These are phyloP conservation scores for Aspergillus quadrilineatus DNA, from an alignment of 2,329 filamentous ascomycete species.

Conservation along the genomic window DNA sequence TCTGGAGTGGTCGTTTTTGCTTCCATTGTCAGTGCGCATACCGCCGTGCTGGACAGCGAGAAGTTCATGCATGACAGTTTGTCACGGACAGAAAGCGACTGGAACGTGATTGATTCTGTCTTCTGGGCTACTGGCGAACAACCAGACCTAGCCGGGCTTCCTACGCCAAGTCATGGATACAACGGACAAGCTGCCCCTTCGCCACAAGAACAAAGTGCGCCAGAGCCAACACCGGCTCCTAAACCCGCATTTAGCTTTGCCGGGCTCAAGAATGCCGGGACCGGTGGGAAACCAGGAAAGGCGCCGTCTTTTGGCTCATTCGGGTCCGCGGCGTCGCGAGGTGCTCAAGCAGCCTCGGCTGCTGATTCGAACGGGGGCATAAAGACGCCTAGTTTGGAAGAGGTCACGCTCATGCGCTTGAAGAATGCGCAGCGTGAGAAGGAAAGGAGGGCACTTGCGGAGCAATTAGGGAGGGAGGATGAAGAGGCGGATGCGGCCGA, in stretches of 20 bases:
- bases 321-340: slow-evolving; percentile 30
- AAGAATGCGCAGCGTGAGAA: slow-evolving; percentile 57
- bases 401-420: slow-evolving; percentile 56
- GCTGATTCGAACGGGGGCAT: slow-evolving; percentile 24
- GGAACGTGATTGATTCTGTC: slow-evolving; percentile 53
- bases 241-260: slow-evolving; percentile 37
- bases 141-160: slow-evolving; percentile 44
- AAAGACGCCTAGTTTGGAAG: slow-evolving; percentile 43
- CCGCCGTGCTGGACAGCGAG: slow-evolving; percentile 54
- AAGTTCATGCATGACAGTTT: slow-evolving; percentile 30
- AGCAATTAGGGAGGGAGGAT: slow-evolving; percentile 53
- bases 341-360: slow-evolving; percentile 29
- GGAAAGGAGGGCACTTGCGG: slow-evolving; percentile 54
- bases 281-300: slow-evolving; percentile 30
- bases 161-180: slow-evolving; percentile 14
- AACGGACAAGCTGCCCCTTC: slow-evolving; percentile 27
- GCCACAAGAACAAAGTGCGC: slow-evolving; percentile 9
- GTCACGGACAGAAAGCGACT: slow-evolving; percentile 41
- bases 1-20: slow-evolving; percentile 57
- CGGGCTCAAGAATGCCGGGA: slow-evolving; percentile 28
- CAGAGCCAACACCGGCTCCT: slow-evolving; percentile 15
- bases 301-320: slow-evolving; percentile 46
- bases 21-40: slow-evolving; percentile 58
- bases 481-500: slow-evolving; percentile 42
- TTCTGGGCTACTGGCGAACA: slow-evolving; percentile 55